A percentile compares a stretch with the other conserved stretches of the same genome.
These are phyloP conservation scores for Barnettozyma pratensis DNA, from an alignment of 805 yeast genomes.

Conservation along the genomic window DNA sequence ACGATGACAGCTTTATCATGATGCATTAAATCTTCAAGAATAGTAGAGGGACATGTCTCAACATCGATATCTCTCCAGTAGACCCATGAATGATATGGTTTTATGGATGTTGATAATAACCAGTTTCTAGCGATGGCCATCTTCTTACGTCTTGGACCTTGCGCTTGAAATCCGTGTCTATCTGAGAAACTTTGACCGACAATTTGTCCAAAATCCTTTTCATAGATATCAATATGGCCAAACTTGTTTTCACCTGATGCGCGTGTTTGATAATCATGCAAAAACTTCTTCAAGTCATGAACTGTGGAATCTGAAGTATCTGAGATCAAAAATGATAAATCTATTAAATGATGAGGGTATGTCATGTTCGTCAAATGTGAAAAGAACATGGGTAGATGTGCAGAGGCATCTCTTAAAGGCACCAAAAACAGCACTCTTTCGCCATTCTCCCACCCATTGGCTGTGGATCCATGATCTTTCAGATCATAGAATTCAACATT, in stretches of 20 bases:
- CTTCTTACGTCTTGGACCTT: constrained; percentile 88
- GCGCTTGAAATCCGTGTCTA: constrained; percentile 93
- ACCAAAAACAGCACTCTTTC: constrained; percentile 83
- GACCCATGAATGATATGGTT: constrained; percentile 92
- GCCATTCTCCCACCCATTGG: constrained; percentile 71
- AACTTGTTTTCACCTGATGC: constrained; percentile 58
- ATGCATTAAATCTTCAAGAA: constrained; percentile 87
- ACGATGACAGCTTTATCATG: constrained; percentile 90
- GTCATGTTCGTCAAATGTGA: constrained; percentile 73
- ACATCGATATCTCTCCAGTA: constrained; percentile 98
- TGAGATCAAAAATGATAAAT: constrained; percentile 78
- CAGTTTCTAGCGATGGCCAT: constrained; percentile 97
- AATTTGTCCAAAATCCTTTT: constrained; percentile 89
- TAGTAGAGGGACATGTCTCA: constrained; percentile 81
- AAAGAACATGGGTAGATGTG: constrained; percentile 86
- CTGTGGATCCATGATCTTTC: constrained; percentile 55
- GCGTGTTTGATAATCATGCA: constrained; percentile 61
- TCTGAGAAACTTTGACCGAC: constrained; percentile 92
- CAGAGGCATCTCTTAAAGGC: constrained; percentile 88
- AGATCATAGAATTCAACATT: constrained; percentile 71
- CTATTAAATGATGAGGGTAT: constrained; percentile 83
- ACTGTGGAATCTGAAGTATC: constrained; percentile 89
- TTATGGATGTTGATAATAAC: constrained; percentile 79
- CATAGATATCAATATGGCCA: constrained; percentile 82
- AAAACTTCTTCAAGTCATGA: constrained; percentile 52